Conservation (phyloP, 2,329 filamentous ascomycete species). For the Exserohilum turcica region DNA sequence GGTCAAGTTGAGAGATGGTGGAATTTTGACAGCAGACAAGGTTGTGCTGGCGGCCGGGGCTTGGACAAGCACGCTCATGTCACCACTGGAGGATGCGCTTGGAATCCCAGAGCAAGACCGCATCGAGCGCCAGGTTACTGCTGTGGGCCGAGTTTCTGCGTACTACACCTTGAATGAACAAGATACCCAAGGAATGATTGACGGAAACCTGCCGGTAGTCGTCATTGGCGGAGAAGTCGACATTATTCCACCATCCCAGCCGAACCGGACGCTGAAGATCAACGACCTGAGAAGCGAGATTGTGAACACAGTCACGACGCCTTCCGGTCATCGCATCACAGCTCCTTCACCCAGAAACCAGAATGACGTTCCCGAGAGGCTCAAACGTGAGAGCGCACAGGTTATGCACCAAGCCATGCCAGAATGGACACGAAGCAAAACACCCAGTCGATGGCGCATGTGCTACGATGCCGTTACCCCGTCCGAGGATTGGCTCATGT, state of each 20-base stretch:
- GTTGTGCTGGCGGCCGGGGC: conserved; percentile 63
- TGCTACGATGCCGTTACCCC: conserved; percentile 67
- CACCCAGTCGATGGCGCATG: conserved; percentile 53
- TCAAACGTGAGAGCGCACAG: conserved; percentile 52
- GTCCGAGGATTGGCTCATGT: conserved; percentile 66
- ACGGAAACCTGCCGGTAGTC: conserved; percentile 61
- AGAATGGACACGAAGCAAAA: conserved; percentile 37
- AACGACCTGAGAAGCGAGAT: conserved; percentile 63
- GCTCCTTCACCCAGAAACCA: conserved; percentile 56
- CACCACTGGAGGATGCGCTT: conserved; percentile 54
- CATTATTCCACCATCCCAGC: conserved; percentile 57
- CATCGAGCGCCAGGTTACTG: conserved; percentile 59
- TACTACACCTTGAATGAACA: conserved; percentile 60
- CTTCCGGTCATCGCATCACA: conserved; percentile 59
- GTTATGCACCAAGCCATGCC: conserved; percentile 39
- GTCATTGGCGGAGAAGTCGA: conserved; percentile 55
- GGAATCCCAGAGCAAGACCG: conserved; percentile 53
- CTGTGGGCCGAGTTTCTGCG: conserved; percentile 64
- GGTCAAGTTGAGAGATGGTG: conserved; percentile 56
- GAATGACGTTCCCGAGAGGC: conserved; percentile 46
- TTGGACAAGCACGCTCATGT: conserved; percentile 61
- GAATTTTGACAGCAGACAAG: conserved; percentile 57
- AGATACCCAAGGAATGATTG: conserved; percentile 51
- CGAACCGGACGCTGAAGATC: conserved; percentile 60
- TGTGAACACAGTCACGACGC: conserved; percentile 57